Percentiles rank a stretch among this genome's conserved stretches.
phyloP scores from a whole-genome alignment of 306 rosid species.

The Gleditsia sinensis region DNA sequence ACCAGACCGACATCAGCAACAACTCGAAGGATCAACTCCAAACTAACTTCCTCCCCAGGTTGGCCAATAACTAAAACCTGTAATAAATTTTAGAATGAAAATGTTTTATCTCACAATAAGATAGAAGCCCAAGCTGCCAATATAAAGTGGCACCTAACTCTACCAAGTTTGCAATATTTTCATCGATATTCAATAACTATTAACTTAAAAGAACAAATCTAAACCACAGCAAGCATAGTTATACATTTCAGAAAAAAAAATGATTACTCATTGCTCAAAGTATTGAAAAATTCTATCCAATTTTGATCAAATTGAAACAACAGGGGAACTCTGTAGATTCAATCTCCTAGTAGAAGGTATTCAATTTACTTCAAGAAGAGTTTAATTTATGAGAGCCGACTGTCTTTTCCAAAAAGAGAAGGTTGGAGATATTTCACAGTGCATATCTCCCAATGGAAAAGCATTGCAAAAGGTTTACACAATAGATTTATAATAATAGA shows the following conservation, averaged over 20 bases:
- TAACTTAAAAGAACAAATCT: neutral
- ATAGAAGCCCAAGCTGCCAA: constrained; percentile 21
- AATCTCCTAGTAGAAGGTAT: constrained; percentile 2
- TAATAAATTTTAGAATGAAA: constrained; percentile 20
- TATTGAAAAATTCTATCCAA: constrained; percentile 21
- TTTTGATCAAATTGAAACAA: constrained; percentile 2
- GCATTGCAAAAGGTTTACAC: neutral
- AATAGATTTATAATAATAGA: neutral
- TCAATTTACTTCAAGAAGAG: constrained; percentile 19
- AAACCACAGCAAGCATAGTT: neutral
- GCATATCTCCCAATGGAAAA: constrained; percentile 10
- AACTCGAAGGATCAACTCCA: constrained; percentile 92
- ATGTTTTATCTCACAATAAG: constrained; percentile 24
- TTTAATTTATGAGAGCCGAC: constrained; percentile 18
- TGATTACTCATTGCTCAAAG: neutral
- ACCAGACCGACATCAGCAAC: constrained; percentile 95
- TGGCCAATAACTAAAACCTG: constrained; percentile 87
- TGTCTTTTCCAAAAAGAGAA: constrained; percentile 10
- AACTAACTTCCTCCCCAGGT: constrained; percentile 92
- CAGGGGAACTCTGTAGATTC: constrained; percentile 14
- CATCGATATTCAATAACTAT: neutral
- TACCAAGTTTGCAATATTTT: neutral
- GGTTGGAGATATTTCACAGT: neutral
- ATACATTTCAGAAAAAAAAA: neutral
- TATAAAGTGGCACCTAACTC: neutral